Evolutionary conservation across 148 eudicot species (phyloP).

Genomic region (Silene conica): DNA sequence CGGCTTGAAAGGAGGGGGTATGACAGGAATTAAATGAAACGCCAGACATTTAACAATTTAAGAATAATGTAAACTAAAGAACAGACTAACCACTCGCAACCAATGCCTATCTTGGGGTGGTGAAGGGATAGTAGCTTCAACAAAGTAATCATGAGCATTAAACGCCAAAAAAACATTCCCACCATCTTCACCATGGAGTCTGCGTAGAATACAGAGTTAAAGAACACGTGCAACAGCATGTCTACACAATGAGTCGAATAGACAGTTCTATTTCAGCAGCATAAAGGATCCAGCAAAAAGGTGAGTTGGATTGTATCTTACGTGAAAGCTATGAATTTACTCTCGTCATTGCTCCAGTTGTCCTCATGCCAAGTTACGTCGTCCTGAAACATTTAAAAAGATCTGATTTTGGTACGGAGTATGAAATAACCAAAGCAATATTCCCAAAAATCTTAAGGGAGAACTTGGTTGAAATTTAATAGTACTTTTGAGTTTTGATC

Average conservation of each 20-base stretch:
- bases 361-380: conserved; percentile 96
- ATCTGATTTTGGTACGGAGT: background rate
- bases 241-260: background rate
- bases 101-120: conserved; percentile 67
- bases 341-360: conserved; percentile 84
- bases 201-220: conserved; percentile 27
- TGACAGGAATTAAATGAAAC: background rate
- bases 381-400: conserved; percentile 32
- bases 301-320: conserved; percentile 33
- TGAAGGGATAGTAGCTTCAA: conserved; percentile 58
- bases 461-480: background rate
- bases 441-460: background rate
- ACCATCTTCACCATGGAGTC: conserved; percentile 63
- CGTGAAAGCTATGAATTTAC: conserved; percentile 96
- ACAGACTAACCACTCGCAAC: conserved; percentile 87
- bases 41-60: background rate
- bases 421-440: background rate
- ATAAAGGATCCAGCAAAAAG: background rate
- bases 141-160: conserved; percentile 82
- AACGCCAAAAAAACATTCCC: conserved; percentile 77
- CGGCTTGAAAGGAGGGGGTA: background rate
- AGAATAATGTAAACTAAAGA: background rate
- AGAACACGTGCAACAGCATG: background rate
- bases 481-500: background rate
- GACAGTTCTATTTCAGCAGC: background rate